These are phyloP conservation scores for Calocybe indica DNA, from an alignment of 768 basidiomycete species.

Conservation along the genomic window DNA sequence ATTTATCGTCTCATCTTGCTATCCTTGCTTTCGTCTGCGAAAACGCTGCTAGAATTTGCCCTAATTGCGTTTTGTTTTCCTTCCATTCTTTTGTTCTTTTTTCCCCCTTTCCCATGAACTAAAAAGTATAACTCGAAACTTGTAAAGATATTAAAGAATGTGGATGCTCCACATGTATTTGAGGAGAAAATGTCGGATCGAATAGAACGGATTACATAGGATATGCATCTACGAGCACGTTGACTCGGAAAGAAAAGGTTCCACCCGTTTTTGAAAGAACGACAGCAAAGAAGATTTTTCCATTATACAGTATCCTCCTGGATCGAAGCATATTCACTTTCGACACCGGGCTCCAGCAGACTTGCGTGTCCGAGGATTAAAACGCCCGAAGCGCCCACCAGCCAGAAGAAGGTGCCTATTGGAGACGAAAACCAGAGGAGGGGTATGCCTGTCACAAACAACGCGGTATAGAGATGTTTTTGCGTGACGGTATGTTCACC, in stretches of 20 bases:
- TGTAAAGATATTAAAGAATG: no score
- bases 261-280: no score
- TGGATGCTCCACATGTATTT: conserved; percentile 6
- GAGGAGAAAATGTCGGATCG: background rate
- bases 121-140: background rate
- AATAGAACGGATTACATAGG: no score
- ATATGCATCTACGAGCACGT: no score
- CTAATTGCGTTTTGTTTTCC: conserved; percentile 4
- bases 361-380: conserved; percentile 84
- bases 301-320: conserved; percentile 34
- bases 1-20: conserved; percentile 7
- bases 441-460: conserved; percentile 90
- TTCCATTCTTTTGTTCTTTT: conserved; percentile 2
- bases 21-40: no score
- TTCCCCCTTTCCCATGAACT: background rate
- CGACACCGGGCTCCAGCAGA: conserved; percentile 90
- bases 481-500: conserved; percentile 82
- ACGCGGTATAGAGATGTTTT: conserved; percentile 78
- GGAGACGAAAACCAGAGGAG: conserved; percentile 78
- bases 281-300: background rate
- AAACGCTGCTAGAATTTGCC: no score
- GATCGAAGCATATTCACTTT: conserved; percentile 86
- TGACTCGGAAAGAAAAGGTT: no score
- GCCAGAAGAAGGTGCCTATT: conserved; percentile 86
- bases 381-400: conserved; percentile 81